Evolutionary conservation across 2,329 filamentous ascomycete species (phyloP).

Genomic region (Penicillium freii): DNA sequence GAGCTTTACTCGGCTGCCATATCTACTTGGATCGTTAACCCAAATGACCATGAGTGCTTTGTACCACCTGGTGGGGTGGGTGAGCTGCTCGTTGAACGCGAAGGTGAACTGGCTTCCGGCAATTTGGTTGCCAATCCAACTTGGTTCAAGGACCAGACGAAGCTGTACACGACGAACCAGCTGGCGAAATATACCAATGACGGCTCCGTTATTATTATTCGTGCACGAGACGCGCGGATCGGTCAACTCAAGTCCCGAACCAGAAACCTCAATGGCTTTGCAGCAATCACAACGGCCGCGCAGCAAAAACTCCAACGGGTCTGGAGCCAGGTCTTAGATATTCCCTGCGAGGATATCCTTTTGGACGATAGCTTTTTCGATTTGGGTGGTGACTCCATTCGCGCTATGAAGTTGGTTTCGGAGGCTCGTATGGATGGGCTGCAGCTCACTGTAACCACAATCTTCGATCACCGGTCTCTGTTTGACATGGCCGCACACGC

Average conservation of each 20-base stretch:
- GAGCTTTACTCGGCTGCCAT: not conserved
- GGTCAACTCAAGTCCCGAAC: not conserved
- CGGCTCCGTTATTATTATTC: constrained; percentile 1
- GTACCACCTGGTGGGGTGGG: not conserved
- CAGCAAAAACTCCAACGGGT: constrained; percentile 43
- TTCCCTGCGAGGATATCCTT: constrained; percentile 48
- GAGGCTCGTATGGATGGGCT: constrained; percentile 51
- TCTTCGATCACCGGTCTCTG: constrained; percentile 48
- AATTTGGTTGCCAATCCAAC: not conserved
- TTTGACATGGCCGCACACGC: constrained; percentile 4
- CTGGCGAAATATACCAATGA: not conserved
- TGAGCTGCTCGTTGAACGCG: constrained; percentile 1
- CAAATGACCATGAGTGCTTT: not conserved
- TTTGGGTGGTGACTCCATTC: constrained; percentile 57
- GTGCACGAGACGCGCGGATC: not conserved
- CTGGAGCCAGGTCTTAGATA: constrained; percentile 51
- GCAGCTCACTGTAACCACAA: constrained; percentile 54
- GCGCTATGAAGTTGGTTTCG: constrained; percentile 60
- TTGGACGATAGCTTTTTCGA: constrained; percentile 57
- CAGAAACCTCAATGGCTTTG: not conserved
- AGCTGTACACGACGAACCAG: not conserved
- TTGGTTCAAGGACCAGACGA: not conserved
- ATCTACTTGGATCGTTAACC: constrained; percentile 4
- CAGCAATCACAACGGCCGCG: constrained; percentile 1
- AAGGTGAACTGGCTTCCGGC: not conserved